Evolutionary conservation across 441 rosid species (phyloP).

Genomic region (Gossypium schwendimanii): DNA sequence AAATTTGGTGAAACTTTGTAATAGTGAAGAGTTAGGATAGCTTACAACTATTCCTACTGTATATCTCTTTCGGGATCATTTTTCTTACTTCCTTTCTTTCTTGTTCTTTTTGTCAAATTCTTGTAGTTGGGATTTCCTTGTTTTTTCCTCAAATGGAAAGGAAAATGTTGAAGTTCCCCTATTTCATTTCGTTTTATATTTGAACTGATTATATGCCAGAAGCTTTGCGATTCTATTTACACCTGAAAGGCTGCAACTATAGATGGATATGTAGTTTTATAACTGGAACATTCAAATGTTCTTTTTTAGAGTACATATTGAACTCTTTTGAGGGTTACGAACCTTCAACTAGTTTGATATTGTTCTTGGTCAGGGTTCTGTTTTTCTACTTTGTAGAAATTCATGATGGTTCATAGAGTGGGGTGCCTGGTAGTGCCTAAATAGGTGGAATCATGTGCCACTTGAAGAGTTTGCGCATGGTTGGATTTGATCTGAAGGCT

Average conservation of each 20-base stretch:
- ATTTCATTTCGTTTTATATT: not conserved
- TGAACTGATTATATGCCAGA: not conserved
- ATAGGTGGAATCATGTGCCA: too few relatives aligned
- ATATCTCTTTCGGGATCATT: not conserved
- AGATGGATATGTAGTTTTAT: not conserved
- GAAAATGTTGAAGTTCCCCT: not conserved
- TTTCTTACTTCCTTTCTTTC: not conserved
- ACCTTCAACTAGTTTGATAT: too few relatives aligned
- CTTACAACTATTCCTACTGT: not conserved
- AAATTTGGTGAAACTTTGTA: constrained; percentile 1
- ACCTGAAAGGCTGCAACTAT: not conserved
- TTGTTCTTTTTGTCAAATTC: not conserved
- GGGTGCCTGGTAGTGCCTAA: too few relatives aligned
- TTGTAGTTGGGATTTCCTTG: not conserved
- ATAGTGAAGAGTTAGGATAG: not conserved
- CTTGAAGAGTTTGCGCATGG: too few relatives aligned
- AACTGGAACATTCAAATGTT: not conserved
- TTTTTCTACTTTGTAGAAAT: too few relatives aligned
- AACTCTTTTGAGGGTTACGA: too few relatives aligned
- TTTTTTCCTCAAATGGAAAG: not conserved
- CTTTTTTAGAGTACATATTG: not conserved
- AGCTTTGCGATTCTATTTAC: not conserved
- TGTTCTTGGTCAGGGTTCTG: too few relatives aligned
- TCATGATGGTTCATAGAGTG: too few relatives aligned
- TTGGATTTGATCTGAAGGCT: too few relatives aligned